A percentile compares a stretch with the other conserved stretches of the same genome.
These are phyloP conservation scores for Penicillium silybi DNA, from an alignment of 495 filamentous ascomycete species.

Conservation along the genomic window DNA sequence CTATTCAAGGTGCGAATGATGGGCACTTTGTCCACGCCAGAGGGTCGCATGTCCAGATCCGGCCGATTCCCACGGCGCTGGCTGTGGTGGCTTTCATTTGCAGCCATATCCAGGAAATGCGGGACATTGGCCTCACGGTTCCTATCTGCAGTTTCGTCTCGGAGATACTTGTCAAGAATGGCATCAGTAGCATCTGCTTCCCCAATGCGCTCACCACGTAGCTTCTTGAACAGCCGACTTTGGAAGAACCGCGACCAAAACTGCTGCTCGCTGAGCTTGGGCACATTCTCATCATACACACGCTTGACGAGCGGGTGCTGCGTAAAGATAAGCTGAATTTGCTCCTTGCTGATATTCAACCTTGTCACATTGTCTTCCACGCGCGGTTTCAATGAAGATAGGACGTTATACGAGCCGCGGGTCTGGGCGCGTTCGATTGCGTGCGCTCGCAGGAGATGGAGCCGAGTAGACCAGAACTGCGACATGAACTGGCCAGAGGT, in stretches of 20 bases:
- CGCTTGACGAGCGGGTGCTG: slow-evolving; percentile 88
- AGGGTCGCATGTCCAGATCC: slow-evolving; percentile 82
- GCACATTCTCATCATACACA: slow-evolving; percentile 92
- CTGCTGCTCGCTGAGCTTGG: slow-evolving; percentile 68
- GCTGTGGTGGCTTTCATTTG: slow-evolving; percentile 87
- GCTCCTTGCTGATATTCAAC: slow-evolving; percentile 84
- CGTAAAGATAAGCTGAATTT: slow-evolving; percentile 85
- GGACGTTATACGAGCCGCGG: slow-evolving; percentile 84
- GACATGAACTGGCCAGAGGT: slow-evolving; percentile 70
- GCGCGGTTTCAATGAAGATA: slow-evolving; percentile 82
- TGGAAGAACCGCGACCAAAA: slow-evolving; percentile 95
- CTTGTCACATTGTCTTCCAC: slow-evolving; percentile 71
- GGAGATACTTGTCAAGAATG: slow-evolving; percentile 80
- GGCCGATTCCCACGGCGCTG: slow-evolving; percentile 75
- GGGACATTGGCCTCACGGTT: slow-evolving; percentile 64
- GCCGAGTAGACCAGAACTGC: slow-evolving; percentile 89
- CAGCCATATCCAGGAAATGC: slow-evolving; percentile 85
- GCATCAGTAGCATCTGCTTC: slow-evolving; percentile 69
- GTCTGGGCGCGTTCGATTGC: slow-evolving; percentile 84
- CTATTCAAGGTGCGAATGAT: slow-evolving; percentile 84
- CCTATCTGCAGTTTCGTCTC: slow-evolving; percentile 55
- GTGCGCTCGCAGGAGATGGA: slow-evolving; percentile 81
- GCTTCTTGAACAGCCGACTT: slow-evolving; percentile 81
- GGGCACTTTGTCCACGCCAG: slow-evolving; percentile 59
- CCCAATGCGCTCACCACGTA: slow-evolving; percentile 80